A percentile compares a stretch with the other conserved stretches of the same genome.
Conservation (phyloP, 306 rosid genomes). For the Lagenaria siceraria region DNA sequence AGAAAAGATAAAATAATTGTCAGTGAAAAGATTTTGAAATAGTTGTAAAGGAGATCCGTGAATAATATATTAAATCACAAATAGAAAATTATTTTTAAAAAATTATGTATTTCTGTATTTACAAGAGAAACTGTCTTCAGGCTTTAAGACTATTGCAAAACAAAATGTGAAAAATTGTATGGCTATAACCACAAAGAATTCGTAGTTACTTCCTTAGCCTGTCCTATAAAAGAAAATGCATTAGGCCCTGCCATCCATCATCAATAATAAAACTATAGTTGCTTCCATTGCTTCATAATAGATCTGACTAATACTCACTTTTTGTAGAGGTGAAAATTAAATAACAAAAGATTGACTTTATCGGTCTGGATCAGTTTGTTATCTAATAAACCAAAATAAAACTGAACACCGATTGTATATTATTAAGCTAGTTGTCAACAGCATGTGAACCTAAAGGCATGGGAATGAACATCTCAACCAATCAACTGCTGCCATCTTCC, state of each 20-base stretch:
- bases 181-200: not conserved
- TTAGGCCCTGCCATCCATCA: not conserved
- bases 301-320: not conserved
- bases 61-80: not conserved
- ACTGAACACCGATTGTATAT: not conserved
- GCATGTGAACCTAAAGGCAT: not conserved
- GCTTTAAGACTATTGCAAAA: not conserved
- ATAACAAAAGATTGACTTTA: not conserved
- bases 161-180: not conserved
- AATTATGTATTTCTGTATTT: not conserved
- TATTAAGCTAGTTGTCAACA: not conserved
- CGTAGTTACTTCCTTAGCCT: not conserved
- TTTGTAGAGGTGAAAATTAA: not conserved
- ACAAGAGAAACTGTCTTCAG: not conserved
- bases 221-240: not conserved
- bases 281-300: not conserved
- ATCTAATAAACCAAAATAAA: not conserved
- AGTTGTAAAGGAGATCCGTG: not conserved
- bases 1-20: not conserved
- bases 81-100: not conserved
- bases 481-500: not conserved
- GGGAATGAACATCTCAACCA: not conserved
- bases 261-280: not conserved
- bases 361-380: not conserved
- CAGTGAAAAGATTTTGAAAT: not conserved